Evolutionary conservation across 768 basidiomycete genomes (phyloP).

Genomic region (Boletus rufocinnamomeus): DNA sequence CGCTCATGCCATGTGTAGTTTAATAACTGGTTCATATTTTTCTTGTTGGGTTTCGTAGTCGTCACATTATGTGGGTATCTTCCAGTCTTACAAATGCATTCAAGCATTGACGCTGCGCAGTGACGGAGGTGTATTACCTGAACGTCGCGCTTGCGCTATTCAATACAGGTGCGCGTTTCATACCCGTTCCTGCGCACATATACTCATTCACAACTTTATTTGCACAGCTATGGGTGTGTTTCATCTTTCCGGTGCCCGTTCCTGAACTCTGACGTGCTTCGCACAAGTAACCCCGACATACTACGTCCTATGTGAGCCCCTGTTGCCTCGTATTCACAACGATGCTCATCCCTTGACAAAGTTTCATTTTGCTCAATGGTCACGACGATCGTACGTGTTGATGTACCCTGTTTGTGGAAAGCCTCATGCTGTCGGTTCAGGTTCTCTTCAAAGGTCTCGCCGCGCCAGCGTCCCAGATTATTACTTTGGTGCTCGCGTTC

Average conservation of each 20-base stretch:
- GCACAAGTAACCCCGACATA: slow-evolving; percentile 78
- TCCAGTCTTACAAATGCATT: not conserved
- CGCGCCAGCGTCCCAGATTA: slow-evolving; percentile 72
- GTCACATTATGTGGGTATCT: slow-evolving; percentile 69
- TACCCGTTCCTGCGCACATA: not conserved
- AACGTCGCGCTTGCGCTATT: slow-evolving; percentile 95
- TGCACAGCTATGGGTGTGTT: slow-evolving; percentile 64
- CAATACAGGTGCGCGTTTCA: slow-evolving; percentile 68
- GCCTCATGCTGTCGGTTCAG: slow-evolving; percentile 37
- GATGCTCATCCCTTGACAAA: slow-evolving; percentile 27
- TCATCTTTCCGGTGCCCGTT: not conserved
- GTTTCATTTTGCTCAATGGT: slow-evolving; percentile 86
- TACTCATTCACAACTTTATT: not conserved
- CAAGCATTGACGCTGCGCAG: slow-evolving; percentile 37
- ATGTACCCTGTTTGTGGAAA: not conserved
- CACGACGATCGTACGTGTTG: slow-evolving; percentile 69
- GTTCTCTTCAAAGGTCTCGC: slow-evolving; percentile 90
- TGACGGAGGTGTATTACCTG: slow-evolving; percentile 92
- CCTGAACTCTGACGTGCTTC: slow-evolving; percentile 22
- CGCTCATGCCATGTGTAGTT: slow-evolving; percentile 52
- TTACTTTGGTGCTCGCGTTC: slow-evolving; percentile 93
- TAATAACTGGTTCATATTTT: slow-evolving; percentile 90
- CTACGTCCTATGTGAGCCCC: slow-evolving; percentile 73
- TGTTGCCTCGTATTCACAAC: not conserved
- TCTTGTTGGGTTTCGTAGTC: slow-evolving; percentile 79